Conservation (phyloP, 108 stramenopile species). For the Pseudonitzschia delicatissima region DNA sequence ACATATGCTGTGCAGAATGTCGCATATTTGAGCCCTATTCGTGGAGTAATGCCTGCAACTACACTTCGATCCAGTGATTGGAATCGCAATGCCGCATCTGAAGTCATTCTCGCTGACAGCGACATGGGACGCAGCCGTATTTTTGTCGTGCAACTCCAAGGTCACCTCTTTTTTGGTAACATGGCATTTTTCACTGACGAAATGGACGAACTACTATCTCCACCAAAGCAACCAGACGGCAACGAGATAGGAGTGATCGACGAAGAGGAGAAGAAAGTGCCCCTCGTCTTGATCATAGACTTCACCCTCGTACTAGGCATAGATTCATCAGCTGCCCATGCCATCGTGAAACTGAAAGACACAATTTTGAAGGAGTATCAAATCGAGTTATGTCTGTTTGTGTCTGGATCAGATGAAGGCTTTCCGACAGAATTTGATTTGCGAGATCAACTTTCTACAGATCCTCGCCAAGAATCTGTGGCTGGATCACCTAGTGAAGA, state of each 20-base stretch:
- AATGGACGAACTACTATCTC: conserved; percentile 13
- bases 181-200: conserved; percentile 30
- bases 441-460: conserved; percentile 28
- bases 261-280: conserved; percentile 21
- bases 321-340: conserved; percentile 68
- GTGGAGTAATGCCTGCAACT: conserved; percentile 63
- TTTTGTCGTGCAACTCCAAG: conserved; percentile 47
- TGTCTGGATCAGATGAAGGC: conserved; percentile 52
- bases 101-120: conserved; percentile 44
- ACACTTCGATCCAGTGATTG: conserved; percentile 50
- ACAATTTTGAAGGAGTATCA: conserved; percentile 36
- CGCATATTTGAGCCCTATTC: conserved; percentile 55
- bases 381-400: conserved; percentile 51
- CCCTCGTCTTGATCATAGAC: conserved; percentile 60
- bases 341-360: conserved; percentile 58
- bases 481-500: background rate
- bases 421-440: conserved; percentile 59
- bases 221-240: conserved; percentile 37
- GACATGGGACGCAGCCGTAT: conserved; percentile 48
- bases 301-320: conserved; percentile 63
- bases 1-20: conserved; percentile 61
- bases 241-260: conserved; percentile 14
- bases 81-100: conserved; percentile 43
- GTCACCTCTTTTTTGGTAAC: conserved; percentile 59
- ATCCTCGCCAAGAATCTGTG: background rate